Evolutionary conservation across 2,329 filamentous ascomycete genomes (phyloP).

Genomic region (Claviceps digitariae): DNA sequence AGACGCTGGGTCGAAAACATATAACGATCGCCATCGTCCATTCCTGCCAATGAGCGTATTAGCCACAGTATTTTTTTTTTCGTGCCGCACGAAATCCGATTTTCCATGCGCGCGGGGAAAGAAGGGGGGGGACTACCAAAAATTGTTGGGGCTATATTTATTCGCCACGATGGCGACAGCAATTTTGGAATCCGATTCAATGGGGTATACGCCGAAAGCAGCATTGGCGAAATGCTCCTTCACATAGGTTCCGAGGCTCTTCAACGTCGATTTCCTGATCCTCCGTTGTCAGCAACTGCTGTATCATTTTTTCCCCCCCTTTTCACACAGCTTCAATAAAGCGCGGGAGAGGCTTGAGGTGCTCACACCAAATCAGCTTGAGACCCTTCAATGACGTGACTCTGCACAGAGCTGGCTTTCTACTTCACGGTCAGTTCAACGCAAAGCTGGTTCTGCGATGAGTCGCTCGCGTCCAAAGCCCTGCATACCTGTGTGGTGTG

Average conservation of each 20-base stretch:
- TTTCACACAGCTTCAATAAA: too few species aligned
- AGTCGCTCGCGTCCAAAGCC: neutral
- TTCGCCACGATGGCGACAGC: conserved; percentile 81
- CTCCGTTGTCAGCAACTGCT: neutral
- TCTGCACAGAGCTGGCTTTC: conserved; percentile 74
- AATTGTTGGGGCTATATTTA: conserved; percentile 97
- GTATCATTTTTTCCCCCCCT: neutral
- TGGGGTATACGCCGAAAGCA: conserved; percentile 71
- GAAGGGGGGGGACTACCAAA: conserved; percentile 48
- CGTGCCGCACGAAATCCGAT: neutral
- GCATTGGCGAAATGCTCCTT: conserved; percentile 80
- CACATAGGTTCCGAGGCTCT: conserved; percentile 61
- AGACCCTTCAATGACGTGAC: conserved; percentile 61
- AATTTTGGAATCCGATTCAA: conserved; percentile 59
- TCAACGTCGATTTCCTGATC: conserved; percentile 66
- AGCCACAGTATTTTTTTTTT: neutral
- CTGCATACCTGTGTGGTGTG: conserved; percentile 62
- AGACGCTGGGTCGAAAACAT: conserved; percentile 61
- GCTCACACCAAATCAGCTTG: conserved; percentile 70
- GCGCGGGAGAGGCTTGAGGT: too few species aligned
- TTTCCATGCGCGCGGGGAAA: too few species aligned
- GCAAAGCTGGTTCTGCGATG: neutral
- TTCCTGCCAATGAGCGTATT: conserved; percentile 56
- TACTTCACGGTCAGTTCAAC: conserved; percentile 20
- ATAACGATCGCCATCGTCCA: conserved; percentile 86